Evolutionary conservation across 164 flowering plant species (phyloP).

Genomic region (Taxillus chinensis): DNA sequence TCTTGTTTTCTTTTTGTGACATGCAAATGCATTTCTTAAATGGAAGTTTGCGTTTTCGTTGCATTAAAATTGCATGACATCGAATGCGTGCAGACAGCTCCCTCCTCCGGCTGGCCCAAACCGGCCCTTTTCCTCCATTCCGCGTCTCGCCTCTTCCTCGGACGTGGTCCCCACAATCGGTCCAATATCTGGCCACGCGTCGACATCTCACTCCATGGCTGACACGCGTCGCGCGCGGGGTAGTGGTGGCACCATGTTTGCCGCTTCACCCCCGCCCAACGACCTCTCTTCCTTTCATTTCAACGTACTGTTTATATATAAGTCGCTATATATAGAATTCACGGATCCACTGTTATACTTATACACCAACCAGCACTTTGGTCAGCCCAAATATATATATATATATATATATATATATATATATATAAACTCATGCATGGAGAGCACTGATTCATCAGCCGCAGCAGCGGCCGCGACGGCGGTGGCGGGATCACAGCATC

Average conservation of each 20-base stretch:
- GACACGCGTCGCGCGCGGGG: conserved; percentile 10
- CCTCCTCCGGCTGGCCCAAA: conserved; percentile 10
- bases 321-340: too few species aligned
- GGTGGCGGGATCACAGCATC: conserved; percentile 32
- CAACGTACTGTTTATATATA: too few species aligned
- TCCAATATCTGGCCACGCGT: conserved; percentile 12
- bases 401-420: too few species aligned
- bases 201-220: not conserved
- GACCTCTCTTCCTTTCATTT: not conserved
- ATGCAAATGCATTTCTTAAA: conserved; percentile 4
- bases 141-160: conserved; percentile 6
- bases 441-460: conserved; percentile 47
- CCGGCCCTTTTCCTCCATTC: conserved; percentile 6
- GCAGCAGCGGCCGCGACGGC: conserved; percentile 46
- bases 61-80: conserved; percentile 37
- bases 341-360: too few species aligned
- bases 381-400: conserved; percentile 1
- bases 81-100: conserved; percentile 27
- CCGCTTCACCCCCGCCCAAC: not conserved
- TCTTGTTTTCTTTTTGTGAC: not conserved
- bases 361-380: not conserved
- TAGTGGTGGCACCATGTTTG: conserved; percentile 1
- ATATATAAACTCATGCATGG: conserved; percentile 18
- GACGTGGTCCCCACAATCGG: conserved; percentile 8
- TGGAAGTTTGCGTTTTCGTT: conserved; percentile 8